phyloP scores from a whole-genome alignment of 768 basidiomycete genomes.

The Russula sp. region DNA sequence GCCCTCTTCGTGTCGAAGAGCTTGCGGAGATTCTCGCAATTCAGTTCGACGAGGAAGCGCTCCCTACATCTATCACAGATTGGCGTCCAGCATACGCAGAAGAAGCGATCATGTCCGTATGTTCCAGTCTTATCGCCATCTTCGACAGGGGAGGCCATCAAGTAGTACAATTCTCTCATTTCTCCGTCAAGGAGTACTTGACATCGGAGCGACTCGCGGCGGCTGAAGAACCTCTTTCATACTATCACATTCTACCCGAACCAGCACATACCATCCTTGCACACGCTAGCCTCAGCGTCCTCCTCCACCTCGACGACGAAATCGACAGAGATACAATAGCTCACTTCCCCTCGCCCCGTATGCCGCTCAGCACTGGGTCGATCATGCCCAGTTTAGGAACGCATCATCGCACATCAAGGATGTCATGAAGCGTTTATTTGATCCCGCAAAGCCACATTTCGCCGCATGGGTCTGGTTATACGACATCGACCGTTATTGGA shows the following conservation, averaged over 20 bases:
- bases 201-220: conserved; percentile 2
- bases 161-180: background rate
- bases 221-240: background rate
- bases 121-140: background rate
- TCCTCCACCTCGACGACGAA: background rate
- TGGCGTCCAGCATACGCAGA: background rate
- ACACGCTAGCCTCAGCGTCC: background rate
- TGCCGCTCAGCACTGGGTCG: background rate
- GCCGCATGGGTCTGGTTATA: background rate
- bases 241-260: conserved; percentile 10
- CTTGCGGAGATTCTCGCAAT: too few species aligned
- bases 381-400: background rate
- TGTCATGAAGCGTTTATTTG: background rate
- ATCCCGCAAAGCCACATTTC: background rate
- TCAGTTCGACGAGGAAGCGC: background rate
- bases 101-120: background rate
- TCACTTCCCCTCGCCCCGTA: background rate
- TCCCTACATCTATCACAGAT: background rate
- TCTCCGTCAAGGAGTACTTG: background rate
- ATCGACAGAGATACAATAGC: background rate
- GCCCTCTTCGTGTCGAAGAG: too few species aligned
- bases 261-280: background rate
- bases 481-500: background rate
- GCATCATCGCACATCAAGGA: background rate
- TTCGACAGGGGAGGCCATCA: background rate